Evolutionary conservation across 2,329 filamentous ascomycete genomes (phyloP).

Genomic region (Talaromyces rugulosus): DNA sequence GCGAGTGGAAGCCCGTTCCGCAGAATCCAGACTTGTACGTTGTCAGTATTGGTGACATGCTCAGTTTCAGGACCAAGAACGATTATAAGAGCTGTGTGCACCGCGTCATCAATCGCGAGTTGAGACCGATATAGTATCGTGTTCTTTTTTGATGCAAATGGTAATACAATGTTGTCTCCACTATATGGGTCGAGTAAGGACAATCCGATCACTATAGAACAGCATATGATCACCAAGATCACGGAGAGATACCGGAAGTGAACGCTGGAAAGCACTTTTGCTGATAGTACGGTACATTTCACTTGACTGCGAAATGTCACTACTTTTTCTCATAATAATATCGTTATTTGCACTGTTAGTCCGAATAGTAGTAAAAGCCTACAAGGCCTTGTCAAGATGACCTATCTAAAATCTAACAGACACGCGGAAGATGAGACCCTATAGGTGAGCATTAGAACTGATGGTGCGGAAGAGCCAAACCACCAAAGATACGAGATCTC

Average conservation of each 20-base stretch:
- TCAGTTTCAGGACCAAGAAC: slow-evolving; percentile 50
- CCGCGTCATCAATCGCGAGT: slow-evolving; percentile 52
- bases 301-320: too few species aligned
- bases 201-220: neutral
- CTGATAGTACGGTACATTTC: neutral
- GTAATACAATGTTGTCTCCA: slow-evolving; percentile 32
- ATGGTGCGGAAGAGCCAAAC: neutral
- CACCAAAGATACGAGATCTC: neutral
- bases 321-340: neutral
- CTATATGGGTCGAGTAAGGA: neutral
- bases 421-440: neutral
- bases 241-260: neutral
- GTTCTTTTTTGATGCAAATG: slow-evolving; percentile 54
- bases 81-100: slow-evolving; percentile 53
- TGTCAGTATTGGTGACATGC: slow-evolving; percentile 50
- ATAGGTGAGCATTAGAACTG: too few species aligned
- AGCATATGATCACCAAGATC: neutral
- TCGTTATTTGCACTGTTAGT: too few species aligned
- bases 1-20: slow-evolving; percentile 44
- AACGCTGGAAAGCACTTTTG: neutral
- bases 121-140: slow-evolving; percentile 54
- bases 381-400: neutral
- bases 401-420: neutral
- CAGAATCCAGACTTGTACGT: slow-evolving; percentile 47
- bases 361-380: neutral